Evolutionary conservation across 2,329 filamentous ascomycete genomes (phyloP), one percentile per base, ranked within the genome.

Genomic region (Phoma sp.): DNA sequence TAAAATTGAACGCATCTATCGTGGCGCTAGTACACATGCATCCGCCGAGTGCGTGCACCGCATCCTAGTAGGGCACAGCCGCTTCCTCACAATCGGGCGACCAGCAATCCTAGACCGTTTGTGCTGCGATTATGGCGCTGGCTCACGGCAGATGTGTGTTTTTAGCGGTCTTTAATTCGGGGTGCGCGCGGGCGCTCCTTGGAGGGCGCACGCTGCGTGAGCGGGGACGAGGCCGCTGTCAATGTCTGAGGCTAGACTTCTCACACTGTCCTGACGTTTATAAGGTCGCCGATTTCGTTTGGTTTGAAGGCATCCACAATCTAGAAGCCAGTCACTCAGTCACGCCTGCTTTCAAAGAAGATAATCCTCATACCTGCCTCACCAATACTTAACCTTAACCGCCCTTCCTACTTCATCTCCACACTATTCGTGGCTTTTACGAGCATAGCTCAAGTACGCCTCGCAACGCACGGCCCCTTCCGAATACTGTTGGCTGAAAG

Each of bases 51-150:
- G 46, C 33, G 51, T 39, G 51, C 39, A 38, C n/a, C 28, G 38
- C 51, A 45, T 32, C 37, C 15, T n/a, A 54, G 38, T n/a, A 54
- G 38, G 43, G 38, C 45, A 49, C 51, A 49, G 46, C 45, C 51
- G 40, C 51, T 36, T 49, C 34, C 40, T 49, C n/a, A 23, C 14
- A 6, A 33, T 43, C 21, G 43, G 43, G 42, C 49, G 5, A 17
- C 43, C 39, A 47, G 20, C 25, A 23, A 32, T 47, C 32, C 43
- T 18, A 43, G 32, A 36, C 37, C 39, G 14, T 39, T 36, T 32
- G 33, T 40, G 33, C 43, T 49, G 18, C 25, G 23, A 46, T 17
- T 17, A 40, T 48, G 45, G 51, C 42, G 34, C 34, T 39, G 39
- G 26, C 33, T 45, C 15, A 48, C 34, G 21, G 45, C 45, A 38